phyloP scores from a whole-genome alignment of 768 basidiomycete species.

The Gloeostereum incarnatum region DNA sequence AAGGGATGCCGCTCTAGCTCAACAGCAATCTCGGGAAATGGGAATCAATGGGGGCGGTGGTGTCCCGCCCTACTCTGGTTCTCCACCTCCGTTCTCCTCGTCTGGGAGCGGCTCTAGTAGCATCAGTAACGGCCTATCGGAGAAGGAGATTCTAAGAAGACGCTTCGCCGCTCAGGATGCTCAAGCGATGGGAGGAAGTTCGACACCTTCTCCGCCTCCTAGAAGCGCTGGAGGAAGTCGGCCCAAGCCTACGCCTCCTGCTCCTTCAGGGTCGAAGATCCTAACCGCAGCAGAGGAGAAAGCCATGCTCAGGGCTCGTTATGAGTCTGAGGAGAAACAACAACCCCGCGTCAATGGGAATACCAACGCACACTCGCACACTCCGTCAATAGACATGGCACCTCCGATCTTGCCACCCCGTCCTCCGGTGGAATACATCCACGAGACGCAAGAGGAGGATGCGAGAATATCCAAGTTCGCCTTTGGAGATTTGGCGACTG shows the following conservation, averaged over 20 bases:
- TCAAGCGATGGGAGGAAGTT: constrained; percentile 16
- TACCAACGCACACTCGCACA: constrained; percentile 6
- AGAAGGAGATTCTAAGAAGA: constrained; percentile 51
- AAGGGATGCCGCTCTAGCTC: constrained; percentile 48
- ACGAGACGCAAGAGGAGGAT: constrained; percentile 74
- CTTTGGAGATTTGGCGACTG: not conserved
- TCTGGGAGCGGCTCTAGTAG: constrained; percentile 11
- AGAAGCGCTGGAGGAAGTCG: constrained; percentile 15
- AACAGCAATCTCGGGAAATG: constrained; percentile 12
- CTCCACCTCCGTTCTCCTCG: constrained; percentile 15
- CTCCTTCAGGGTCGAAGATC: constrained; percentile 15
- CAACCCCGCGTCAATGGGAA: constrained; percentile 9
- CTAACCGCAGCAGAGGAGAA: constrained; percentile 78
- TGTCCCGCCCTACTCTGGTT: constrained; percentile 15
- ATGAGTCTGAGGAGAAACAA: constrained; percentile 41
- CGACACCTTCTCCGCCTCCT: constrained; percentile 16
- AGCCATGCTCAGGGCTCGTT: constrained; percentile 54
- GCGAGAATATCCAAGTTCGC: constrained; percentile 31
- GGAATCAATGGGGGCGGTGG: not conserved
- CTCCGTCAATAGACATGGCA: constrained; percentile 12
- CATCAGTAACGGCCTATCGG: constrained; percentile 21
- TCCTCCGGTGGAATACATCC: constrained; percentile 73
- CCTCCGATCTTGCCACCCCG: constrained; percentile 72
- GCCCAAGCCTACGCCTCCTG: constrained; percentile 26
- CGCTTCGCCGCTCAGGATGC: constrained; percentile 50